Percentiles rank a stretch among this genome's conserved stretches.
These are phyloP conservation scores for Trapa incisa DNA, from an alignment of 345 rosid genomes.

Conservation along the genomic window DNA sequence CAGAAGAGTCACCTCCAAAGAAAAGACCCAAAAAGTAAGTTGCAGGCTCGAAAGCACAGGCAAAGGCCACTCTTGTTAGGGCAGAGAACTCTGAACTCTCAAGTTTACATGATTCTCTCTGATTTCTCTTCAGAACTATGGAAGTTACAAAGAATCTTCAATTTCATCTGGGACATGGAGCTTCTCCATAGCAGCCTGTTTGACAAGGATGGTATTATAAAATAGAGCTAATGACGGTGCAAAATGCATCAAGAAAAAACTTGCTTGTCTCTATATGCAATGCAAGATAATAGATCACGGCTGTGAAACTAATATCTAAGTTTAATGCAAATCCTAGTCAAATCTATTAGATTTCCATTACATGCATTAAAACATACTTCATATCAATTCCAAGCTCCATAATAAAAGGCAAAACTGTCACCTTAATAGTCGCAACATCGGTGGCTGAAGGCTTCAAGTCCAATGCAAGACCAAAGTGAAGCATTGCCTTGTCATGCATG, in stretches of 20 bases:
- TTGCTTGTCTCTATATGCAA: background rate
- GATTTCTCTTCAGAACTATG: background rate
- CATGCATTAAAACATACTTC: background rate
- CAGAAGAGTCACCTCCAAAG: constrained; percentile 1
- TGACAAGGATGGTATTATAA: background rate
- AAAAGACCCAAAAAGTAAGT: constrained; percentile 10
- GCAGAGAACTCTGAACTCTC: constrained; percentile 13
- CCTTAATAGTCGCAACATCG: constrained; percentile 90
- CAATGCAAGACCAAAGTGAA: constrained; percentile 86
- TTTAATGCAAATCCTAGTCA: background rate
- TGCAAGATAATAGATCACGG: background rate
- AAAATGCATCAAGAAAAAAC: background rate
- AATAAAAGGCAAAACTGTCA: constrained; percentile 12
- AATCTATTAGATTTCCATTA: background rate
- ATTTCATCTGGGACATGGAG: constrained; percentile 90
- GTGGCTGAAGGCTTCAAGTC: constrained; percentile 94
- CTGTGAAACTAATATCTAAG: background rate
- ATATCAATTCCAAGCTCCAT: background rate
- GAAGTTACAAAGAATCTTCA: constrained; percentile 43
- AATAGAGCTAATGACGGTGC: background rate
- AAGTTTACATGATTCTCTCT: constrained; percentile 9
- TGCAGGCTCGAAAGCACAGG: constrained; percentile 34
- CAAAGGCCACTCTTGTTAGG: constrained; percentile 12
- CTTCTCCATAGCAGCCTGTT: constrained; percentile 95
- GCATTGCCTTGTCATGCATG: constrained; percentile 85